Percentiles rank a stretch among this genome's conserved stretches.
These are phyloP conservation scores for Golubevia pallescens DNA, from an alignment of 1,284 basidiomycete genomes.

Conservation along the genomic window DNA sequence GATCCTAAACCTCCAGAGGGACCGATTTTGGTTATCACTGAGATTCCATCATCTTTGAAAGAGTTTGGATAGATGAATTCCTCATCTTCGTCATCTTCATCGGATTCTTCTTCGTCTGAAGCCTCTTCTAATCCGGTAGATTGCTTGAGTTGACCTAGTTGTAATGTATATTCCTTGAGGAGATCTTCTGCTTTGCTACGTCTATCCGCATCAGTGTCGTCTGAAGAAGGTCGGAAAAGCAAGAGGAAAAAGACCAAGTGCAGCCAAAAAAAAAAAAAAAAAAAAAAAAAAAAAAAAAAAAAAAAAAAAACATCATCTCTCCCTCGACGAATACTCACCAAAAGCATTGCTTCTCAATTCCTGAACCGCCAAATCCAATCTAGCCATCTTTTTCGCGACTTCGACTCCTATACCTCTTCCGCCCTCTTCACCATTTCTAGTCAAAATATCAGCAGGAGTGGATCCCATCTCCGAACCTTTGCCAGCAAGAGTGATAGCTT, in stretches of 20 bases:
- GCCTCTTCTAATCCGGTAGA: conserved; percentile 41
- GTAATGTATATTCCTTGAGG: conserved; percentile 46
- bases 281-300: too few species aligned
- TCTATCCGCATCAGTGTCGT: conserved; percentile 39
- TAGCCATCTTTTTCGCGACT: conserved; percentile 33
- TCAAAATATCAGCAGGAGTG: conserved; percentile 47
- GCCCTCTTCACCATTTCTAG: conserved; percentile 26
- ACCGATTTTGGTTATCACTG: conserved; percentile 42
- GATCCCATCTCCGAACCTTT: conserved; percentile 25
- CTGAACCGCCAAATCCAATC: conserved; percentile 43
- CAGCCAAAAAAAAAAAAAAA: too few species aligned
- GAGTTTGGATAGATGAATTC: conserved; percentile 60
- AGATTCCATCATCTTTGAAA: conserved; percentile 54
- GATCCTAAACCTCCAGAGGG: conserved; percentile 11
- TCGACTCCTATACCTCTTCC: neutral
- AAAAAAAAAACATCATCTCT: neutral
- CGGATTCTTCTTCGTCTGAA: conserved; percentile 29
- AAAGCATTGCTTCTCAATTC: conserved; percentile 40
- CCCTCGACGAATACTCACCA: conserved; percentile 9
- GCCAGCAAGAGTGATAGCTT: conserved; percentile 41
- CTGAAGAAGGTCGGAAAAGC: neutral
- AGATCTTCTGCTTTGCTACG: conserved; percentile 41
- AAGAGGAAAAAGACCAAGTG: neutral
- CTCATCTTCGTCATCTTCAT: conserved; percentile 36
- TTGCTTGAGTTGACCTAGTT: conserved; percentile 46